Conservation (phyloP, 352 stramenopile genomes). For the Phytopythium montanum region DNA sequence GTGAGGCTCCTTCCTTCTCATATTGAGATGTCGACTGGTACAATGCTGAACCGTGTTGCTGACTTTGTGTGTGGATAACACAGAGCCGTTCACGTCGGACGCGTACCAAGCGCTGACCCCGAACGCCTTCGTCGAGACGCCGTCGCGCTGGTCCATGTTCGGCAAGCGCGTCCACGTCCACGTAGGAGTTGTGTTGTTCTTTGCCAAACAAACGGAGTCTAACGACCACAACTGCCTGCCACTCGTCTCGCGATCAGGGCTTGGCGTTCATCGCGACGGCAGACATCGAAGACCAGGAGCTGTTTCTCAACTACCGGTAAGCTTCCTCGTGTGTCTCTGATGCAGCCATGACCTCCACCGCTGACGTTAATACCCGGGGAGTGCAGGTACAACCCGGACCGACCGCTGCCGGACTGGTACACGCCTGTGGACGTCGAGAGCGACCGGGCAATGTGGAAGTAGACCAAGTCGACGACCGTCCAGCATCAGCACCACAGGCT, state of each 20-base stretch:
- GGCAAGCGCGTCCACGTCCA: conserved; percentile 84
- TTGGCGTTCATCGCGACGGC: conserved; percentile 71
- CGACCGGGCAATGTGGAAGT: conserved; percentile 86
- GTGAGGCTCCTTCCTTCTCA: no score
- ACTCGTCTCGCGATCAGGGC: conserved; percentile 24
- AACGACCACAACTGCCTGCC: no score
- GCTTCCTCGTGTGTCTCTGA: not conserved
- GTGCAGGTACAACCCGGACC: conserved; percentile 74
- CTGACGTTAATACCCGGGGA: not conserved
- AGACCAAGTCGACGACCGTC: not conserved
- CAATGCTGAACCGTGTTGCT: conserved; percentile 1
- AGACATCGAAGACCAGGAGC: conserved; percentile 76
- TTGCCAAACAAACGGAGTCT: not conserved
- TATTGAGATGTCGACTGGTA: not conserved
- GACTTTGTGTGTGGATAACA: not conserved
- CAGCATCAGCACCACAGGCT: not conserved
- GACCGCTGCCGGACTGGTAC: conserved; percentile 76
- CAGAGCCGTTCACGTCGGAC: conserved; percentile 65
- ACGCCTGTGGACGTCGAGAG: conserved; percentile 73
- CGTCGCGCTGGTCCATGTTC: conserved; percentile 78
- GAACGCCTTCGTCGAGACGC: conserved; percentile 78
- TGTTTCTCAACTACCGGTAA: conserved; percentile 84
- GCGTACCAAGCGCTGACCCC: conserved; percentile 70
- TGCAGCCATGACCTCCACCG: no score
- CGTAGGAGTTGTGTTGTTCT: conserved; percentile 27